Evolutionary conservation across 495 filamentous ascomycete genomes (phyloP).

Genomic region (Penicillium canariense): DNA sequence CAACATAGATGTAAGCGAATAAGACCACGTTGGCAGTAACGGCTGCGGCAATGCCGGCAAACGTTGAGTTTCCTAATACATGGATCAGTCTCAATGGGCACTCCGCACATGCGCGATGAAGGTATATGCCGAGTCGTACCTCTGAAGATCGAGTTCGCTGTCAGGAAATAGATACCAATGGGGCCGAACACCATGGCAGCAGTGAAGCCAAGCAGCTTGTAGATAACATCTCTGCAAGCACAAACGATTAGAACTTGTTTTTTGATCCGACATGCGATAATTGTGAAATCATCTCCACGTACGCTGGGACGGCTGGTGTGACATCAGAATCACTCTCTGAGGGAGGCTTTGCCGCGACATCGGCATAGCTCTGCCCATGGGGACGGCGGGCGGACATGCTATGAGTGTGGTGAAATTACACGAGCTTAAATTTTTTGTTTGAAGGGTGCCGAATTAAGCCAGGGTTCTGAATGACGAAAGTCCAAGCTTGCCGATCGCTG

Average conservation of each 20-base stretch:
- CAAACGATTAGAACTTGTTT: not conserved
- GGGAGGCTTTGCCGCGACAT: constrained; percentile 28
- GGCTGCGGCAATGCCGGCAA: constrained; percentile 79
- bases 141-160: constrained; percentile 69
- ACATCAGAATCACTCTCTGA: constrained; percentile 38
- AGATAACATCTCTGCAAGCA: constrained; percentile 71
- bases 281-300: constrained; percentile 30
- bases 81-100: not conserved
- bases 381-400: constrained; percentile 36
- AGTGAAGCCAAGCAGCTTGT: constrained; percentile 86
- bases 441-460: not conserved
- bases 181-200: constrained; percentile 85
- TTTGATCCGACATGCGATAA: not conserved
- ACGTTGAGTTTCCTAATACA: constrained; percentile 74
- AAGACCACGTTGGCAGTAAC: constrained; percentile 89
- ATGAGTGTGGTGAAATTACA: not conserved
- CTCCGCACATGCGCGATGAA: not conserved
- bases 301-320: constrained; percentile 73
- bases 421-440: not conserved
- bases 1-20: constrained; percentile 86
- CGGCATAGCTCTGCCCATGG: constrained; percentile 35
- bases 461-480: not conserved
- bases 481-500: not conserved
- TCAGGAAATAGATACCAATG: constrained; percentile 82
- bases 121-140: constrained; percentile 50